Evolutionary conservation across 352 stramenopile genomes (phyloP).

Genomic region (Globisporangium solare): DNA sequence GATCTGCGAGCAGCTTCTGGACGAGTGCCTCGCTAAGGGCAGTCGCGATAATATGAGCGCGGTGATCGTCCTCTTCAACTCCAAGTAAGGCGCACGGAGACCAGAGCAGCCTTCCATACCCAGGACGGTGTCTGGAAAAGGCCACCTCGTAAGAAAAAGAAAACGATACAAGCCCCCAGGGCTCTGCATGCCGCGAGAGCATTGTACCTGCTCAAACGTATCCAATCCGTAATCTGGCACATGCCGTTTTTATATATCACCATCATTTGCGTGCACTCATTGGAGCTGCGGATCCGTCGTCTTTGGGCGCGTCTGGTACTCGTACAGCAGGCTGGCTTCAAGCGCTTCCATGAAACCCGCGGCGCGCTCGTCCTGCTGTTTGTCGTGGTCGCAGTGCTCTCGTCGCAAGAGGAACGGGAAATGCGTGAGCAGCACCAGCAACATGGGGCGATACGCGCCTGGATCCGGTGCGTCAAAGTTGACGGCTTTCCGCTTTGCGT

Average conservation of each 20-base stretch:
- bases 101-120: too few relatives aligned
- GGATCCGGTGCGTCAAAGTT: constrained; percentile 25
- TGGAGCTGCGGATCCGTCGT: too few relatives aligned
- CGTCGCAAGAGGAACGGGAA: constrained; percentile 24
- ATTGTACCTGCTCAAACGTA: too few relatives aligned
- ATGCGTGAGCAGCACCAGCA: constrained; percentile 28
- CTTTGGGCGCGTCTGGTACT: constrained; percentile 17
- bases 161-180: too few relatives aligned
- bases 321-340: constrained; percentile 46
- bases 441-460: constrained; percentile 30
- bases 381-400: constrained; percentile 4
- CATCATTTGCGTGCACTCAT: too few relatives aligned
- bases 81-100: constrained; percentile 12
- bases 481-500: constrained; percentile 28
- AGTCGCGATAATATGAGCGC: constrained; percentile 88
- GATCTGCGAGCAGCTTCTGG: constrained; percentile 72
- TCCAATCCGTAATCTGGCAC: too few relatives aligned
- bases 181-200: too few relatives aligned
- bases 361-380: constrained; percentile 3
- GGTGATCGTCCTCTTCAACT: constrained; percentile 73
- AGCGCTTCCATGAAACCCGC: constrained; percentile 27
- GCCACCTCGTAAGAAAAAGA: too few relatives aligned
- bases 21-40: constrained; percentile 78
- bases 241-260: too few relatives aligned
- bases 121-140: too few relatives aligned